Percentiles rank a stretch among this genome's conserved stretches.
phyloP scores from a whole-genome alignment of 1,284 basidiomycete genomes.

The Pholiota adiposa region DNA sequence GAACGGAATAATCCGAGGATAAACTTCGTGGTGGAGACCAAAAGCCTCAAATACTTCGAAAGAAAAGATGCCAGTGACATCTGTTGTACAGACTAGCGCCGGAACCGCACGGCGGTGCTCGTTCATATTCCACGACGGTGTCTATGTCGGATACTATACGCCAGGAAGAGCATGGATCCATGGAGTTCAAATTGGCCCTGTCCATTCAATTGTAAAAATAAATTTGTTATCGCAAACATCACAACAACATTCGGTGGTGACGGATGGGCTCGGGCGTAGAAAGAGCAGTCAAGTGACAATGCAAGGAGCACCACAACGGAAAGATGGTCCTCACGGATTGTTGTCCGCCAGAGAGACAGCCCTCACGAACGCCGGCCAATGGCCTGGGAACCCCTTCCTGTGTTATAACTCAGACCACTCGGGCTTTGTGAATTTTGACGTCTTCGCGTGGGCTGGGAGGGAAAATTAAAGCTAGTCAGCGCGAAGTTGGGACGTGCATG shows the following conservation, averaged over 20 bases:
- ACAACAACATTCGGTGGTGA: slow-evolving; percentile 1
- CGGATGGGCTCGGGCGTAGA: slow-evolving; percentile 1
- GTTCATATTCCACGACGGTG: slow-evolving; percentile 11
- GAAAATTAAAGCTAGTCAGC: slow-evolving; percentile 17
- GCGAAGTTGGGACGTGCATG: slow-evolving; percentile 2
- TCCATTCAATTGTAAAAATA: slow-evolving; percentile 20
- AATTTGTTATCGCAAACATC: slow-evolving; percentile 11
- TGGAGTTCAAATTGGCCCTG: neutral
- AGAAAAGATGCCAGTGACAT: slow-evolving; percentile 11
- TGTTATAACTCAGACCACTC: slow-evolving; percentile 41
- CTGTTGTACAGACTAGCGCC: slow-evolving; percentile 10
- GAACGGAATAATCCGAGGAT: slow-evolving; percentile 21
- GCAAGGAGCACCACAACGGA: slow-evolving; percentile 1
- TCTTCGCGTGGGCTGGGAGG: slow-evolving; percentile 71
- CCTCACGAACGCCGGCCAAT: neutral
- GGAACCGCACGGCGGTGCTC: slow-evolving; percentile 18
- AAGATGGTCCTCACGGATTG: slow-evolving; percentile 3
- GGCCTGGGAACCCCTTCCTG: neutral
- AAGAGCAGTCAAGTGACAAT: slow-evolving; percentile 11
- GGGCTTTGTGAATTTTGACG: slow-evolving; percentile 80
- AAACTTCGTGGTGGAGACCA: slow-evolving; percentile 15
- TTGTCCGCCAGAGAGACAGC: neutral
- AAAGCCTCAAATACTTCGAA: neutral
- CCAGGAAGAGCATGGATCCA: neutral
- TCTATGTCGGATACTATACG: slow-evolving; percentile 21